Conservation (phyloP, 2,329 filamentous ascomycete species). For the Xylariaceae sp. region DNA sequence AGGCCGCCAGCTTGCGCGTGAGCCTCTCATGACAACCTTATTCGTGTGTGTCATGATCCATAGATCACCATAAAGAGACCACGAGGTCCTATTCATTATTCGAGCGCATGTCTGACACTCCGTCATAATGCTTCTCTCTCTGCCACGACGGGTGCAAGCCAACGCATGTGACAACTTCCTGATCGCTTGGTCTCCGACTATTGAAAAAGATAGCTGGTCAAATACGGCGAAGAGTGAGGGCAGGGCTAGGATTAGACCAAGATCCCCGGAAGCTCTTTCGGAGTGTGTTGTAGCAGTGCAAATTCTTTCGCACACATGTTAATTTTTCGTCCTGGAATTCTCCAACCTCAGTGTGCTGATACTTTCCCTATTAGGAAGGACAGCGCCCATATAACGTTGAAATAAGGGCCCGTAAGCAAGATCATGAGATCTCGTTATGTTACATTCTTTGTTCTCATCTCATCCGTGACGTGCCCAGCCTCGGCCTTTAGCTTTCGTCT, state of each 20-base stretch:
- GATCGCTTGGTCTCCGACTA: conserved; percentile 7
- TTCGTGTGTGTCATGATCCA: conserved; percentile 6
- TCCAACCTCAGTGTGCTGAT: conserved; percentile 21
- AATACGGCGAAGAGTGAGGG: conserved; percentile 11
- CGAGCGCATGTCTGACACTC: conserved; percentile 3
- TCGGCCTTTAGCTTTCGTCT: conserved; percentile 12
- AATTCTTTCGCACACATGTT: not conserved
- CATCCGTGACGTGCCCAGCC: conserved; percentile 21
- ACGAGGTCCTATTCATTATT: conserved; percentile 17
- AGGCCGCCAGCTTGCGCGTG: conserved; percentile 14
- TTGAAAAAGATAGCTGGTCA: conserved; percentile 13
- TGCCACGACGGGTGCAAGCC: not conserved
- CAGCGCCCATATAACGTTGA: conserved; percentile 33
- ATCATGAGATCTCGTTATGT: conserved; percentile 37
- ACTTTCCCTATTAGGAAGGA: conserved; percentile 34
- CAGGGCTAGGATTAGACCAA: not conserved
- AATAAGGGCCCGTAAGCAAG: conserved; percentile 23
- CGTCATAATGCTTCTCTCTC: conserved; percentile 14
- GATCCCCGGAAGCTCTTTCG: not conserved
- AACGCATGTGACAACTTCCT: conserved; percentile 19
- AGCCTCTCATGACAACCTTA: conserved; percentile 17
- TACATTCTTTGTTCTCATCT: conserved; percentile 29
- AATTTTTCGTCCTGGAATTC: not conserved
- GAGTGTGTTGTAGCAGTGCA: not conserved
- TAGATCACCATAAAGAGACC: conserved; percentile 10